Base-by-base conservation (phyloP, 2,329 filamentous ascomycete species). In the Nemania diffusa region DNA sequence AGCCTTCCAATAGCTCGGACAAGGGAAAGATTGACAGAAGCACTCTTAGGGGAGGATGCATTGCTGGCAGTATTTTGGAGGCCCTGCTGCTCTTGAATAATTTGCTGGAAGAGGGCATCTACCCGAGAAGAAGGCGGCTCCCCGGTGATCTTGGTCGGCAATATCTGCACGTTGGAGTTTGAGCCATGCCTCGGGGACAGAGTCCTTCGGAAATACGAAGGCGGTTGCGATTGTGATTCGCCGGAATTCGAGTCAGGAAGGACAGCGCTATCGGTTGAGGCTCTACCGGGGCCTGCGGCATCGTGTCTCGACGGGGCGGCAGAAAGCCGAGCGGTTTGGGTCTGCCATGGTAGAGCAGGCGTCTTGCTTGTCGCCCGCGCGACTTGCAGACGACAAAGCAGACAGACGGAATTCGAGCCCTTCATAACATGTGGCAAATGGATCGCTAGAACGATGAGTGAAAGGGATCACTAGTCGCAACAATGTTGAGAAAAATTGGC, bases 331-430 rank as follows among this genome's bases (percentile, higher is more conserved):
- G 63, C 60, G 57, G 58, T 34, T 67, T 72, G 71, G 17, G 65
- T 44, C 60, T 71, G 72, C 71, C 70, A 71, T 71, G 71, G 74
- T 27, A 61, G 24, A 64, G 56, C 40, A 52, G 57, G 69, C 40
- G 58, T 59, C 46, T 67, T 61, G 50, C 68, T 64, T 55, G 64
- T 69, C 57, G 65, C 69, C 40, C 69, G 64, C 66, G 73, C 73
- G 66, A 73, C 67, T 68, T 70, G 64, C 64, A 76, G 73, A 64
- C 76, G 76, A 71, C 76, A 78, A 62, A 77, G 65, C 64, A 77
- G 69, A 64, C 77, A 78, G 56, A 73, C 66, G 55, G 75, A 58
- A 34, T 62, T 73, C 15, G 75, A 68, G 27, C 71, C 60, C 70
- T 66, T 77, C 77, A 78, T 78, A 69, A 69, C 72, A 72, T 73